A percentile compares a stretch with the other conserved stretches of the same genome.
phyloP scores from a whole-genome alignment of 768 basidiomycete genomes.

The Leucocoprinus leucothites region DNA sequence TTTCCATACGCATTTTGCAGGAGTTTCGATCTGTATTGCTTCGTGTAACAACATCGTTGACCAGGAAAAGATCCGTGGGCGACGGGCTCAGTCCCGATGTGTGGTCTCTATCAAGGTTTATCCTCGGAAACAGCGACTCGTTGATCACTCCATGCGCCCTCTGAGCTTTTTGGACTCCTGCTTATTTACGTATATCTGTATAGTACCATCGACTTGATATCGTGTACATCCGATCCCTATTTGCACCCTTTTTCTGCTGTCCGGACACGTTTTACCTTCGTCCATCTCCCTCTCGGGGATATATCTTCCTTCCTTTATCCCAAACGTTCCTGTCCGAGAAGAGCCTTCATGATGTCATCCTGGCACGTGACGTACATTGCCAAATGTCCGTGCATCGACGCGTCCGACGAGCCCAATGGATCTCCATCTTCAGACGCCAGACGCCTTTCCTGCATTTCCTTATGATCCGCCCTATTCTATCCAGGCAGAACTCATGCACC shows the following conservation, averaged over 20 bases:
- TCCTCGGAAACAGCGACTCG: slow-evolving; percentile 4
- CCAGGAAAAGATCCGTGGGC: slow-evolving; percentile 13
- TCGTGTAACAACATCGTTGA: slow-evolving; percentile 13
- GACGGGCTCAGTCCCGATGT: slow-evolving; percentile 3
- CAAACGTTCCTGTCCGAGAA: too few species aligned
- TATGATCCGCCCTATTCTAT: slow-evolving; percentile 81
- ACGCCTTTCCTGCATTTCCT: slow-evolving; percentile 75
- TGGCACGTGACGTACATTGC: slow-evolving; percentile 3
- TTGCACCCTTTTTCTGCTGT: background rate
- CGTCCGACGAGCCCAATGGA: too few species aligned
- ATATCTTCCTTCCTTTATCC: too few species aligned
- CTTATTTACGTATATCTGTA: background rate
- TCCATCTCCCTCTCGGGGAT: too few species aligned
- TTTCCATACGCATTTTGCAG: slow-evolving; percentile 12
- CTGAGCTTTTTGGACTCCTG: too few species aligned
- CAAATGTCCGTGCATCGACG: too few species aligned
- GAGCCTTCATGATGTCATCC: too few species aligned
- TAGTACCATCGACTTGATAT: too few species aligned
- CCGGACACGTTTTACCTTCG: too few species aligned
- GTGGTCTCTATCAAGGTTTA: slow-evolving; percentile 7
- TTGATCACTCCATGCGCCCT: slow-evolving; percentile 2
- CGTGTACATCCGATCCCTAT: background rate
- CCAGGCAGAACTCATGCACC: slow-evolving; percentile 84
- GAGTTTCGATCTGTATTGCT: slow-evolving; percentile 12
- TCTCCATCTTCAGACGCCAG: slow-evolving; percentile 59